Evolutionary conservation across 1,139 yeast species (phyloP).

Genomic region (Scheffersomyces titani): DNA sequence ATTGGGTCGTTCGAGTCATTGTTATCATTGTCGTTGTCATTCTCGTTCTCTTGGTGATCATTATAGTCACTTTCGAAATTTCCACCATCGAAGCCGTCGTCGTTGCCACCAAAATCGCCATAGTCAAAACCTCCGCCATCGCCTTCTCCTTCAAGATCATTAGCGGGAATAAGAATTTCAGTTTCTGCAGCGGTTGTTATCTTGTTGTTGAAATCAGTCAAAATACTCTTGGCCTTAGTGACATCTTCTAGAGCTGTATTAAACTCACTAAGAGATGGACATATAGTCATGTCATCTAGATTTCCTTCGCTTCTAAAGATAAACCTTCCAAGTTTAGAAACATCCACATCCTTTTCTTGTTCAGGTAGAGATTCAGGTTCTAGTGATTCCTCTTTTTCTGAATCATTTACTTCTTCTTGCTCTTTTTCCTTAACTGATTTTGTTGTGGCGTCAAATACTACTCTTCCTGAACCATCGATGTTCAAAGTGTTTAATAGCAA

Average conservation of each 20-base stretch:
- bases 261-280: slow-evolving; percentile 65
- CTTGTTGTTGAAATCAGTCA: slow-evolving; percentile 15
- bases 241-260: slow-evolving; percentile 60
- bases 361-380: slow-evolving; percentile 11
- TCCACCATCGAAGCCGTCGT: slow-evolving; percentile 12
- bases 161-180: background rate
- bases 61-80: slow-evolving; percentile 15
- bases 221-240: slow-evolving; percentile 48
- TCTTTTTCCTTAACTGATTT: slow-evolving; percentile 19
- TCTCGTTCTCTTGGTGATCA: slow-evolving; percentile 16
- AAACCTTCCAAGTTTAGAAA: slow-evolving; percentile 21
- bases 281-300: slow-evolving; percentile 46
- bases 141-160: slow-evolving; percentile 14
- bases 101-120: slow-evolving; percentile 17
- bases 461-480: slow-evolving; percentile 58
- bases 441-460: slow-evolving; percentile 62
- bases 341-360: slow-evolving; percentile 16
- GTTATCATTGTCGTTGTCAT: slow-evolving; percentile 13
- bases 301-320: slow-evolving; percentile 31
- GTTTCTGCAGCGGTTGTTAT: slow-evolving; percentile 17
- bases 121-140: slow-evolving; percentile 36
- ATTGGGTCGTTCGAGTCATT: slow-evolving; percentile 19
- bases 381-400: slow-evolving; percentile 7
- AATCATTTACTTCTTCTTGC: slow-evolving; percentile 12
- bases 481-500: slow-evolving; percentile 70